These are phyloP conservation scores for Solanum sitiens DNA, from an alignment of 257 asterid species.

Conservation along the genomic window DNA sequence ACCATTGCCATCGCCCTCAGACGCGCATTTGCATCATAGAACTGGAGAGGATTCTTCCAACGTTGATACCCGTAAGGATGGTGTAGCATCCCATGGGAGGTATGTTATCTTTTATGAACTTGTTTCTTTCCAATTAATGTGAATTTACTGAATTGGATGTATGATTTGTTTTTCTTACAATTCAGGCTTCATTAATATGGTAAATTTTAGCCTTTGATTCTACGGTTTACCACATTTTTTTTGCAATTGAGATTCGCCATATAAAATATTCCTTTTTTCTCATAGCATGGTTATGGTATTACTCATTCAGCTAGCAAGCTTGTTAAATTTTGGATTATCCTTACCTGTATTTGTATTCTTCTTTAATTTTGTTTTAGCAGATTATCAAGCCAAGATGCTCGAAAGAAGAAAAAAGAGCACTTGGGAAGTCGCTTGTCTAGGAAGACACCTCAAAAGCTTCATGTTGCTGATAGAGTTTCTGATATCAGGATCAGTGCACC, in stretches of 20 bases:
- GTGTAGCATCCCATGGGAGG: slow-evolving; percentile 8
- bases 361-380: slow-evolving; percentile 19
- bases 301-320: neutral
- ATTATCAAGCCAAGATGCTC: slow-evolving; percentile 27
- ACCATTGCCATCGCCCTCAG: slow-evolving; percentile 56
- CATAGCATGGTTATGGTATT: neutral
- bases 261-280: neutral
- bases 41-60: slow-evolving; percentile 3
- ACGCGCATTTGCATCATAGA: neutral
- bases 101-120: neutral
- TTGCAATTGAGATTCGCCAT: neutral
- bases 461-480: slow-evolving; percentile 8
- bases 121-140: neutral
- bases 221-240: neutral
- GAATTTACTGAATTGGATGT: neutral
- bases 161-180: neutral
- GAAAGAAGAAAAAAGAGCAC: slow-evolving; percentile 13
- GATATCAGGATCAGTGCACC: slow-evolving; percentile 16
- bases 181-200: neutral
- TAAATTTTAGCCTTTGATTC: neutral
- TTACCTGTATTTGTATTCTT: neutral
- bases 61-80: slow-evolving; percentile 11
- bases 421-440: slow-evolving; percentile 15
- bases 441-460: slow-evolving; percentile 19
- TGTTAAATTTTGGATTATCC: neutral